A percentile compares a stretch with the other conserved stretches of the same genome.
These are phyloP conservation scores for Stentor coeruleus DNA, from an alignment of 73 alveolate species.

Conservation along the genomic window DNA sequence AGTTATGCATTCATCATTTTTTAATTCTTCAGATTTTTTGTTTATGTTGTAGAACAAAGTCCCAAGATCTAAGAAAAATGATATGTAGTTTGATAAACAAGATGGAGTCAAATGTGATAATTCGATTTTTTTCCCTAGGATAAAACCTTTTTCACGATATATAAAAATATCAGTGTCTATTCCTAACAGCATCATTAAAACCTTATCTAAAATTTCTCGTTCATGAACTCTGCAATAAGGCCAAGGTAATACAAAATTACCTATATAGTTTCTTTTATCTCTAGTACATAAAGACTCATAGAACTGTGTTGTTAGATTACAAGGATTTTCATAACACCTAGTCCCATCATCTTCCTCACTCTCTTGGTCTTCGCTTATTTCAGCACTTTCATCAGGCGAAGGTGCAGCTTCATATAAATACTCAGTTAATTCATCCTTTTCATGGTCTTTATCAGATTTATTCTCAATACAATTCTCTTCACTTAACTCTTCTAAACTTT, in stretches of 20 bases:
- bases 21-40: neutral
- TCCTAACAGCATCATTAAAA: conserved; percentile 5
- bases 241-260: neutral
- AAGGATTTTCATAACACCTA: neutral
- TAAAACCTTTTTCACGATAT: neutral
- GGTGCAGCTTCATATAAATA: neutral
- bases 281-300: neutral
- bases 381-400: neutral
- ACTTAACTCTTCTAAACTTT: neutral
- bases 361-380: neutral
- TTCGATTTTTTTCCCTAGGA: neutral
- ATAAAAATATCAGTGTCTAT: neutral
- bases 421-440: neutral
- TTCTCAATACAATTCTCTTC: neutral
- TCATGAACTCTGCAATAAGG: neutral
- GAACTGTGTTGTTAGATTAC: neutral
- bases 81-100: neutral
- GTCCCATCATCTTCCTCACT: neutral
- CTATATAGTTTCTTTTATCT: neutral
- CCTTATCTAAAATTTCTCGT: neutral
- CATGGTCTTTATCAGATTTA: neutral
- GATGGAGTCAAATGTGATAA: conserved; percentile 13
- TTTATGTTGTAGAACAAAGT: neutral
- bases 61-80: neutral
- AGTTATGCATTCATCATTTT: conserved; percentile 1